Conservation (phyloP, 2,329 filamentous ascomycete genomes). For the Pestalotiopsis fici region DNA sequence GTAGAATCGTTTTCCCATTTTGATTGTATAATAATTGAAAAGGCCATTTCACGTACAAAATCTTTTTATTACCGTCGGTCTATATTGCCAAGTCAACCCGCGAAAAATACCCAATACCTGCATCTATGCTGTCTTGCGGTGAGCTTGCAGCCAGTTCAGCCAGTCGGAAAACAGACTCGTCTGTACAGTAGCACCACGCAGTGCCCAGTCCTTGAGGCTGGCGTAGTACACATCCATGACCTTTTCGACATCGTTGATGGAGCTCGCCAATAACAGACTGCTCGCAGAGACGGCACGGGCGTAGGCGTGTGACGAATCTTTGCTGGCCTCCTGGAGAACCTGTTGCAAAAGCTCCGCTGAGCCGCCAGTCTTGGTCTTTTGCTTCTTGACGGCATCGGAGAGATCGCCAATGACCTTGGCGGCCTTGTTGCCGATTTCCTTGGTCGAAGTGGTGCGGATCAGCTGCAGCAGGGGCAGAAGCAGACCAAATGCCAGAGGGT, state of each 20-base stretch:
- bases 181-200: conserved; percentile 61
- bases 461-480: conserved; percentile 77
- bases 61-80: background rate
- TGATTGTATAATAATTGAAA: background rate
- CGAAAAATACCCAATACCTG: background rate
- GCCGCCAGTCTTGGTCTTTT: conserved; percentile 41
- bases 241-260: conserved; percentile 57
- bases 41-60: background rate
- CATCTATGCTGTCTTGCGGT: conserved; percentile 17
- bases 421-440: conserved; percentile 74
- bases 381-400: conserved; percentile 67
- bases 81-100: background rate
- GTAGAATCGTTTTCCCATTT: too few species aligned
- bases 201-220: conserved; percentile 61
- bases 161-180: conserved; percentile 70
- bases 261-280: conserved; percentile 66
- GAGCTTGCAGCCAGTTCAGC: conserved; percentile 70
- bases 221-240: conserved; percentile 60
- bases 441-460: conserved; percentile 74
- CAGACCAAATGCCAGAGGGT: conserved; percentile 66
- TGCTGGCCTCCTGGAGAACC: conserved; percentile 69
- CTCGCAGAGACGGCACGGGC: conserved; percentile 74
- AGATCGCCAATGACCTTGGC: conserved; percentile 72
- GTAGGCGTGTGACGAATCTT: conserved; percentile 68
- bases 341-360: conserved; percentile 48